phyloP scores from a whole-genome alignment of 2,329 filamentous ascomycete species.

The Xylaria hypoxylon region DNA sequence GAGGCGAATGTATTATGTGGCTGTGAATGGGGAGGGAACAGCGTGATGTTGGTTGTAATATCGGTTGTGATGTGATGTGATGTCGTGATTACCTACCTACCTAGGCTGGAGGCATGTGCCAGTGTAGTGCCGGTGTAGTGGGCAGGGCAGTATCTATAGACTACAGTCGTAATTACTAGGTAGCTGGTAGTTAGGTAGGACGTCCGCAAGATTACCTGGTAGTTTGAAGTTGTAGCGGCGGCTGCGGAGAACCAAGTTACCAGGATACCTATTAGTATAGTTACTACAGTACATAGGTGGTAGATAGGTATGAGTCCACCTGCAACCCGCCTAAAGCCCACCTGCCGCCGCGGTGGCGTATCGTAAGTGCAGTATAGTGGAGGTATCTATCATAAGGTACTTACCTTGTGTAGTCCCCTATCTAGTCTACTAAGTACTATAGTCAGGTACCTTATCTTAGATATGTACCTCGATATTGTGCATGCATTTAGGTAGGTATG shows the following conservation, averaged over 20 bases:
- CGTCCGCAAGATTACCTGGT: neutral
- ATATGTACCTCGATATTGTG: no score
- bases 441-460: neutral
- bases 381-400: conserved; percentile 12
- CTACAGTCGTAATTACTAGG: no score
- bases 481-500: no score
- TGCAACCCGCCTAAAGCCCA: conserved; percentile 22
- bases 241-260: conserved; percentile 30
- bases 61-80: conserved; percentile 27
- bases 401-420: neutral
- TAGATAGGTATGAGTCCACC: conserved; percentile 19
- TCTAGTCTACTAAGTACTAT: no score
- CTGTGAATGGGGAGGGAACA: neutral
- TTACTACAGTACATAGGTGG: neutral
- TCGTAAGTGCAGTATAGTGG: neutral
- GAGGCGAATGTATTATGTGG: neutral
- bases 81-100: conserved; percentile 37
- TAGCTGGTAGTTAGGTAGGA: conserved; percentile 1
- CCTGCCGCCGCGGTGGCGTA: conserved; percentile 23
- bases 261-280: conserved; percentile 2
- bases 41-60: conserved; percentile 35
- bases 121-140: neutral
- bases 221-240: conserved; percentile 26
- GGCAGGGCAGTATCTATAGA: no score
- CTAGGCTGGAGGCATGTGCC: conserved; percentile 18